Conservation (phyloP, 1,139 yeast genomes). For the Magnusiomyces clavatus region DNA sequence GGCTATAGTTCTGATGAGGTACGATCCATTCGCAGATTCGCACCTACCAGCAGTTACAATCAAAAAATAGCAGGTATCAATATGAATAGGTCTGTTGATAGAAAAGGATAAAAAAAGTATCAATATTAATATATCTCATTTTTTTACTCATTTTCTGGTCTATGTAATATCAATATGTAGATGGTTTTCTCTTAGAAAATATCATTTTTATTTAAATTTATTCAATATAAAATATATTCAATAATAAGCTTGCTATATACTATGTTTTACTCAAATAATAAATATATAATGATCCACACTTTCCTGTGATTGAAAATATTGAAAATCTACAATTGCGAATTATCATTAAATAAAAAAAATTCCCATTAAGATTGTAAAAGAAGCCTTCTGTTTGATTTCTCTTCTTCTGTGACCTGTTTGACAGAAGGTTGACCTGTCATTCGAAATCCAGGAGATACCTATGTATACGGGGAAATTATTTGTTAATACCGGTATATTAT, state of each 20-base stretch:
- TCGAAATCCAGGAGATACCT: conserved; percentile 14
- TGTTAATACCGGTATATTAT: background rate
- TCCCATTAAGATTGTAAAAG: conserved; percentile 11
- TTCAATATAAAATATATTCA: background rate
- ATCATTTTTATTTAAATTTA: background rate
- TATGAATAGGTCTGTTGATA: conserved; percentile 35
- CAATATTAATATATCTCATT: background rate
- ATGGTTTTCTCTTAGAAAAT: background rate
- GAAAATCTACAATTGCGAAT: no score
- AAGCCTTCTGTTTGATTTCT: conserved; percentile 7
- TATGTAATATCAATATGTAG: background rate
- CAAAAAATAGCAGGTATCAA: conserved; percentile 64
- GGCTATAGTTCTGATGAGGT: conserved; percentile 91
- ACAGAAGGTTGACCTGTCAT: conserved; percentile 11
- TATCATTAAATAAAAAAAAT: background rate
- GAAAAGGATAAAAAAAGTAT: conserved; percentile 6
- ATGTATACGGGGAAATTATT: background rate
- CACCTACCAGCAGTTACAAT: conserved; percentile 61
- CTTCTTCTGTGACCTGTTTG: conserved; percentile 10
- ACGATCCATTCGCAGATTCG: conserved; percentile 73
- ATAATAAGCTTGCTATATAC: no score
- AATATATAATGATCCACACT: no score
- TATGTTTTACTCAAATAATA: background rate
- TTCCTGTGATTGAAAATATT: no score
- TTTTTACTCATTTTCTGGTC: background rate